Base-by-base conservation (phyloP, 1,284 basidiomycete genomes). In the Fistulinella cinereoalba region DNA sequence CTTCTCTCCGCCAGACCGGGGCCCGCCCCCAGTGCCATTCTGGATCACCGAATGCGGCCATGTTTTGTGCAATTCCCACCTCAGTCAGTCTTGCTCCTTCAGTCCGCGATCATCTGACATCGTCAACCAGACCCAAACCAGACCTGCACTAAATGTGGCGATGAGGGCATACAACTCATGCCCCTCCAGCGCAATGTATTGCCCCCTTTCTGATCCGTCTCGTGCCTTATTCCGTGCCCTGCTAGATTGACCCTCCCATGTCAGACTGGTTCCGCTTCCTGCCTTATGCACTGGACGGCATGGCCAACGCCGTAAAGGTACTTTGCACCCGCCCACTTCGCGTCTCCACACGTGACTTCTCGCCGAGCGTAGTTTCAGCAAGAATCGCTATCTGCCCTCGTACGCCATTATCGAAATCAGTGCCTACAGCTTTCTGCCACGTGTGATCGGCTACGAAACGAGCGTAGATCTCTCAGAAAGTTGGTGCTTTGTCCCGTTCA, bases 41-140 rank as follows among this genome's bases (percentile, higher is more conserved):
- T 91, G 88, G 88, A 71, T 90, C 48, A 89, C 88, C 2, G 86
- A 89, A 62, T 91, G 88, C 56, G 86, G 85, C 0, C 88, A 91
- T 71, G 76, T 90, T 41, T 57, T 91, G 23, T 91, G 88, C 71
- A 90, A 91, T 58, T 74, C 77, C 37, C 88, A 91, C 66, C 77
- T 91, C 57, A 86, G 88, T 90, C 60, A 59, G 83, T 72, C 33
- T 19, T 4, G 13, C 18, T 8, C 25, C 29, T n/a, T 8, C 10
- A 32, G 7, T 25, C 3, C 27, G 2, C 7, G 13, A 12, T 11
- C 15, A 23, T 16, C 21, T 4, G 16, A 9, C 18, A 13, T 43
- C 56, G 28, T 32, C 24, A 4, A 15, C 6, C 19, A 90, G 88
- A 77, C 61, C 66, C 79, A 6, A 77, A 90, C 58, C 83, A 85